phyloP scores from a whole-genome alignment of 306 rosid genomes.

The barrel medic (Medicago truncatula) region DNA sequence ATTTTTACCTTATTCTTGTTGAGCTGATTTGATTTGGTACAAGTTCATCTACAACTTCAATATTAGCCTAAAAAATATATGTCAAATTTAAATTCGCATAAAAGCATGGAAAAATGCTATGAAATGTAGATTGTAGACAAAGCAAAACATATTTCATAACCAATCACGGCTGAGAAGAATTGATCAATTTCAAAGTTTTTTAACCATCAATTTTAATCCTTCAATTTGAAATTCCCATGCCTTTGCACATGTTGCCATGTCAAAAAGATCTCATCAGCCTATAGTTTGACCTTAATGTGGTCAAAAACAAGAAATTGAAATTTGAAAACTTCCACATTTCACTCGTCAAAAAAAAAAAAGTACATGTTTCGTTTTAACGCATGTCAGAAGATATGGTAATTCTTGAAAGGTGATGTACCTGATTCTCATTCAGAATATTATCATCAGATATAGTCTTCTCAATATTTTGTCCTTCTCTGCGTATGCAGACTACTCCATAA shows the following conservation, averaged over 20 bases:
- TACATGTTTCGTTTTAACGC: not conserved
- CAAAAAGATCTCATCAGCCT: conserved; percentile 12
- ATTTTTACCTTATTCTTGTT: conserved; percentile 62
- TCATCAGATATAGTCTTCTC: conserved; percentile 40
- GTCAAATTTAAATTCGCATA: conserved; percentile 5
- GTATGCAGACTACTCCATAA: conserved; percentile 48
- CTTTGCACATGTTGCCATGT: not conserved
- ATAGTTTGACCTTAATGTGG: conserved; percentile 8
- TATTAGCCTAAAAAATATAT: conserved; percentile 62
- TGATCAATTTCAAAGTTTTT: too few relatives aligned
- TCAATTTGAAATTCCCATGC: conserved; percentile 18
- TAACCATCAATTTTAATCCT: conserved; percentile 9
- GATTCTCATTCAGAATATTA: conserved; percentile 42
- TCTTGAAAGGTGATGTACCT: conserved; percentile 34
- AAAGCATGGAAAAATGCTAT: conserved; percentile 19
- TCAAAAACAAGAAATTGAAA: conserved; percentile 24
- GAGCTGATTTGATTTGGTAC: conserved; percentile 90
- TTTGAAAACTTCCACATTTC: conserved; percentile 25
- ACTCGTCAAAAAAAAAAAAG: not conserved
- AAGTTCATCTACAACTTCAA: conserved; percentile 75
- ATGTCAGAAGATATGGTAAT: not conserved
- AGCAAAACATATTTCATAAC: not conserved
- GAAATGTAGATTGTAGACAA: not conserved
- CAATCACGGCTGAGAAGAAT: too few relatives aligned
- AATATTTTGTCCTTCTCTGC: conserved; percentile 51